phyloP scores from a whole-genome alignment of 2,329 filamentous ascomycete species.

The Penicillium sp. region DNA sequence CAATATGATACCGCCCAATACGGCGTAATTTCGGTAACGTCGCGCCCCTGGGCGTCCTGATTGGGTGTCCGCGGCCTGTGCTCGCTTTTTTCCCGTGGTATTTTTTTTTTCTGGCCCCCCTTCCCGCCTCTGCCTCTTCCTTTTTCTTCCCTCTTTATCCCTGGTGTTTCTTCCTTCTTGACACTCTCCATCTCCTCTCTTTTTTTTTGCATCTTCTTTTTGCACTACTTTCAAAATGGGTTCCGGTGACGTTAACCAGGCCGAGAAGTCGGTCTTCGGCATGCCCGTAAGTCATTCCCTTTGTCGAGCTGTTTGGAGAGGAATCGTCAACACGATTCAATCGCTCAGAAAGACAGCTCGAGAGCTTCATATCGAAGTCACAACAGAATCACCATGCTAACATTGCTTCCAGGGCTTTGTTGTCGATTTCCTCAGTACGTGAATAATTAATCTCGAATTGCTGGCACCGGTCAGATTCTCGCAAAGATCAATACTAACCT shows the following conservation, averaged over 20 bases:
- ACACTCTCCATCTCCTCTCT: conserved; percentile 42
- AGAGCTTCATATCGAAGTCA: neutral
- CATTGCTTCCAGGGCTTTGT: conserved; percentile 73
- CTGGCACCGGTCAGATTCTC: neutral
- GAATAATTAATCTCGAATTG: conserved; percentile 8
- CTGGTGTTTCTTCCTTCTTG: conserved; percentile 36
- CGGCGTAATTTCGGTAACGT: conserved; percentile 12
- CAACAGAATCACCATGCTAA: conserved; percentile 24
- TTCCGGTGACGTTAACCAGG: conserved; percentile 52
- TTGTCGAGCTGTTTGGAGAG: neutral
- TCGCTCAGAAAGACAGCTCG: neutral
- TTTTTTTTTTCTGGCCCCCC: conserved; percentile 39
- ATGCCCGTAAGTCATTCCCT: conserved; percentile 47
- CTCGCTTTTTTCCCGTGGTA: conserved; percentile 41
- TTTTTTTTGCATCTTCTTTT: conserved; percentile 43
- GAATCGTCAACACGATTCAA: conserved; percentile 3
- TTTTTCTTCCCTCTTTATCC: conserved; percentile 43
- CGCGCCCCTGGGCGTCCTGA: conserved; percentile 18
- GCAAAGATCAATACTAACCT: conserved; percentile 43
- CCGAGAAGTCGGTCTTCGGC: conserved; percentile 58
- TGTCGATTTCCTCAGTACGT: conserved; percentile 99
- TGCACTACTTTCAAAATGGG: conserved; percentile 49
- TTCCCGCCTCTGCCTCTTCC: conserved; percentile 42
- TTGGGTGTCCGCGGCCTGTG: conserved; percentile 32
- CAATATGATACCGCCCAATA: conserved; percentile 9